Base-by-base conservation (phyloP, 2,329 filamentous ascomycete species). In the Mariannaea sp. region DNA sequence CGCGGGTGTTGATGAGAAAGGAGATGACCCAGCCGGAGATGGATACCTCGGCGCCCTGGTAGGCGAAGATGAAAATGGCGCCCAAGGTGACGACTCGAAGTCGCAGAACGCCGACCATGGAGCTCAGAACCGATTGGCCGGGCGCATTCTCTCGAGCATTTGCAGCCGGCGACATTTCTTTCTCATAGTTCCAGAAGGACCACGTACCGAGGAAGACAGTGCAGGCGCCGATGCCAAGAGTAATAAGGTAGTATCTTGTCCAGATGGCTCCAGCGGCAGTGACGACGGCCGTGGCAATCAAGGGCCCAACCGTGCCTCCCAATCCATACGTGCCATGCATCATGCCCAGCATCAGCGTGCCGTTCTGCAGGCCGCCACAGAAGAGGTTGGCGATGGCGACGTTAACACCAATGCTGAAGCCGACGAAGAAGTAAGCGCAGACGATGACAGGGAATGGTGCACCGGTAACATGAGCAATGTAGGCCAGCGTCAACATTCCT, bases 1-100 rank as follows among this genome's bases (percentile, higher is more conserved):
- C 76, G 30, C 90, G 85, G 57, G 85, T 82, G 43, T 81, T 80
- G 70, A 94, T 91, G 32, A 95, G 76, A 74, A 92, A 95, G 2
- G 88, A 91, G 57, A 93, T 91, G 42, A 93, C 87, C 91, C 90
- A 95, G 47, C 90, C 90, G 0, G 87, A 90, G 59, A 93, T 89
- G 53, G 86, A 86, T 13, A 95, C 90, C 71, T 95, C 90, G 29
- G 88, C 87, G 27, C 90, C 90, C 71, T 94, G 89, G 70, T 96
- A 95, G 20, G 86, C 84, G 69, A 95, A 94, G 70, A 94, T 89
- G 75, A 94, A 94, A 8, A 90, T 70, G 0, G 90, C 87, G 3
- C 89, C 89, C 0, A 94, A 78, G 1, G 94, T 71, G 0, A 92
- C 89, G 4, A 85, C 79, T 26, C 82, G 68, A 74, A 77, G 65